Conservation (phyloP, 169 alveolate species). For the Eimeria maxima region DNA sequence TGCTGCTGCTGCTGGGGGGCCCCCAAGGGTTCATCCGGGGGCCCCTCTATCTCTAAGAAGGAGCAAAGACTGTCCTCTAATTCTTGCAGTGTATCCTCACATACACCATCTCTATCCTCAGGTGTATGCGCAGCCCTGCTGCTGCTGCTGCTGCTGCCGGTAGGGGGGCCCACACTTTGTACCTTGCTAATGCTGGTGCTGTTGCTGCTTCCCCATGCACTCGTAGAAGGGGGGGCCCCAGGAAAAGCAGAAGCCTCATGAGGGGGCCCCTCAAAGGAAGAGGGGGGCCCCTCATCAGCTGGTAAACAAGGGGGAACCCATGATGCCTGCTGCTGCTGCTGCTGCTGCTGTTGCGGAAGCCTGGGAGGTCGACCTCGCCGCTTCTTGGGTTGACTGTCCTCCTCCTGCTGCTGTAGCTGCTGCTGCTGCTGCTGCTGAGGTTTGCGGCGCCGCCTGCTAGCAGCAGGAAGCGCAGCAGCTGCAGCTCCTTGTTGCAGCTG, state of each 20-base stretch:
- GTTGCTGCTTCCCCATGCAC: not conserved
- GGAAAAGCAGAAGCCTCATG: not conserved
- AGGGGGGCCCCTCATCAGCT: not conserved
- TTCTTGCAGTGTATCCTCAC: not conserved
- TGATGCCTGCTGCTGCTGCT: slow-evolving; percentile 30
- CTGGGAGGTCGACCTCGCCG: slow-evolving; percentile 6
- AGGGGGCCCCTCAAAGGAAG: not conserved
- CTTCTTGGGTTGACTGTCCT: not conserved
- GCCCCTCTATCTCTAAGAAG: not conserved
- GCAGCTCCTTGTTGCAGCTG: not conserved
- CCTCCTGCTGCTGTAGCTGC: slow-evolving; percentile 16
- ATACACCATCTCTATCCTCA: not conserved
- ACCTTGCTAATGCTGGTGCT: not conserved
- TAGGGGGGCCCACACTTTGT: no score
- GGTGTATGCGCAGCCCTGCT: not conserved
- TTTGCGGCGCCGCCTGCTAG: slow-evolving; percentile 2
- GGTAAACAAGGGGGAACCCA: no score
- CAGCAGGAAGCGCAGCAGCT: not conserved
- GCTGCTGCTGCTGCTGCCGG: no score
- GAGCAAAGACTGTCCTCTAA: slow-evolving; percentile 7
- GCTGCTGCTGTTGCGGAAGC: slow-evolving; percentile 33
- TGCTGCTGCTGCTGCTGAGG: slow-evolving; percentile 42
- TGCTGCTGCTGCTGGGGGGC: slow-evolving; percentile 42
- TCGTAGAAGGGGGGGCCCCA: slow-evolving; percentile 18
- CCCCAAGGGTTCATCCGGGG: not conserved